Evolutionary conservation across 768 basidiomycete genomes (phyloP), one percentile per base, ranked within the genome.

Genomic region (Tricholoma sp.): DNA sequence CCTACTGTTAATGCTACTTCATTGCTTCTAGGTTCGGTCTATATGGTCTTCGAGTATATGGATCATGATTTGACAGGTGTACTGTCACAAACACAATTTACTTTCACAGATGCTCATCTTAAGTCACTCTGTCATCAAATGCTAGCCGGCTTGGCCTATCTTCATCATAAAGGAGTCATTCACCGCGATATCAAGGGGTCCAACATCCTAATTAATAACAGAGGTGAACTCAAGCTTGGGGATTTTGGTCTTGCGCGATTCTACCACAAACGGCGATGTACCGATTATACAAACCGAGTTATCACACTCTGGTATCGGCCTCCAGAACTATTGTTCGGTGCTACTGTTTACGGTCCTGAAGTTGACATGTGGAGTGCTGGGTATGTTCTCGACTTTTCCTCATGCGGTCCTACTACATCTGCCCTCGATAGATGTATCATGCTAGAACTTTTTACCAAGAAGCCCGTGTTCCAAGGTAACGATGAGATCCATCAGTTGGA

Each of bases 281-380:
- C 86, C 55, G 97, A 99, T 67, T 98, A 99, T 68, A 99, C 97
- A n/a, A 99, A 99, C 69, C 83, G 97, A 32, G 97, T 99, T 50
- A 98, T 99, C 62, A 99, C 97, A 0, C 80, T 97, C 50, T 98
- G 97, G 97, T 99, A 99, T 71, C 82, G 97, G 55, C 91, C 94
- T 4, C 97, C 96, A 9, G 97, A 99, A 66, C 77, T 99, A 18
- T 73, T 99, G 39, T 87, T 98, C 64, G 97, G 97, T 29, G 91
- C 94, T 31, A 99, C 97, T 0, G 84, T 94, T 11, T 99, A 99
- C 73, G 95, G 94, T 2, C 88, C 94, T 5, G 95, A 96, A 66
- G 96, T 99, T 20, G 97, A 99, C 66, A 97, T 98, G 88, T 99
- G 97, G 97, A 96, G 94, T 69, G 97, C 97, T 41, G 97, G 97